Evolutionary conservation across 805 yeast genomes (phyloP).

Genomic region (Saturnispora dispora): DNA sequence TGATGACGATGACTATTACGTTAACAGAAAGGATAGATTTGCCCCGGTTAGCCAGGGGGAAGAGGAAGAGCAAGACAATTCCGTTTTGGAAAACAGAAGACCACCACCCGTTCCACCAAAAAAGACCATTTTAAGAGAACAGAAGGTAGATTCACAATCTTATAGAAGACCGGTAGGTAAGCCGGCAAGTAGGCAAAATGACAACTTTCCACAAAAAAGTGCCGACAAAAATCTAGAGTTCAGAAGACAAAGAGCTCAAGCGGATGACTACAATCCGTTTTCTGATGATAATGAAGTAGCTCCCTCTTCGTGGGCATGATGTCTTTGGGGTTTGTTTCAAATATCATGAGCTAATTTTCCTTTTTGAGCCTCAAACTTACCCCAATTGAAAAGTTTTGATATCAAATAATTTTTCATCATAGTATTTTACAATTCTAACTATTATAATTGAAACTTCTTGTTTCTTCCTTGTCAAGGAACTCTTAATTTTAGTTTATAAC

Average conservation of each 20-base stretch:
- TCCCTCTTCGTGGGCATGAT: slow-evolving; percentile 23
- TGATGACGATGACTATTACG: slow-evolving; percentile 7
- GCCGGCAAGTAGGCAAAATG: not conserved
- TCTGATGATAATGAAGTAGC: slow-evolving; percentile 26
- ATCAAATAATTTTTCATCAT: not conserved
- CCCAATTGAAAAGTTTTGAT: not conserved
- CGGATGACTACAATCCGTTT: slow-evolving; percentile 24
- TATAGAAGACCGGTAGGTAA: not conserved
- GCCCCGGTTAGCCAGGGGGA: not conserved
- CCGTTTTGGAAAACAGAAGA: slow-evolving; percentile 4
- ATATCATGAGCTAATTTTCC: not conserved
- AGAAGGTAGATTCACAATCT: not conserved
- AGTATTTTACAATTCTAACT: not conserved
- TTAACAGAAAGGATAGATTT: slow-evolving; percentile 2
- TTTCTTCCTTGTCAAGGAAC: not conserved
- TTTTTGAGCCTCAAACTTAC: not conserved
- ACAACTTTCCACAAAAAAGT: not conserved
- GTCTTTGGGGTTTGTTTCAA: not conserved
- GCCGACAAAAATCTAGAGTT: not conserved
- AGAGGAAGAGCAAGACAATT: not conserved
- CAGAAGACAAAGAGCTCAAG: slow-evolving; percentile 11
- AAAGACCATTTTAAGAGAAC: slow-evolving; percentile 12
- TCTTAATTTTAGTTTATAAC: not conserved
- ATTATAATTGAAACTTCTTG: not conserved
- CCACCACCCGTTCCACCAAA: slow-evolving; percentile 26